A percentile compares a stretch with the other conserved stretches of the same genome.
Evolutionary conservation across 257 asterid species (phyloP).

Genomic region (Dorcoceras hygrometricum): DNA sequence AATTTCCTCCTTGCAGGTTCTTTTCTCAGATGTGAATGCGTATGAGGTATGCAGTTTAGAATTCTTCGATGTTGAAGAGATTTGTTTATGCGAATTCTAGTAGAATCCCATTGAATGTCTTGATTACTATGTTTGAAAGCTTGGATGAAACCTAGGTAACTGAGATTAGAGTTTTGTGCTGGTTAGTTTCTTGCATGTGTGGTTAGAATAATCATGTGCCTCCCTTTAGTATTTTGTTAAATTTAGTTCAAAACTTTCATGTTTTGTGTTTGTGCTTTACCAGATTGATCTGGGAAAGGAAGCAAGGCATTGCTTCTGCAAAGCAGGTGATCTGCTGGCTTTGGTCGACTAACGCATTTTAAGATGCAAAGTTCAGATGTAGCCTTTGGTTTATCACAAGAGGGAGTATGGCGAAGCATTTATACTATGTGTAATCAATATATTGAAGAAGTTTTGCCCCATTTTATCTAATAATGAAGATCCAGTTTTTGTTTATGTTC

Average conservation of each 20-base stretch:
- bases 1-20: conserved; percentile 55
- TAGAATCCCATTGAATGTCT: neutral
- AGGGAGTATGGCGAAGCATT: neutral
- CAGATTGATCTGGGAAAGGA: conserved; percentile 87
- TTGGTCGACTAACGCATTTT: conserved; percentile 37
- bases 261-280: neutral
- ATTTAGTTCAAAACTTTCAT: neutral
- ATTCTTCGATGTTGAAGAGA: neutral
- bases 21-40: conserved; percentile 81
- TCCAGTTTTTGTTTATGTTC: neutral
- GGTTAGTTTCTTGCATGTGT: neutral
- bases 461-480: neutral
- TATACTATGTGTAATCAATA: neutral
- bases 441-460: neutral
- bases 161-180: neutral
- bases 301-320: conserved; percentile 64
- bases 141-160: neutral
- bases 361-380: neutral
- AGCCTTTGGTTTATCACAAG: neutral
- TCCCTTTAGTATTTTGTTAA: neutral
- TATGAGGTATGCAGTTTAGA: conserved; percentile 55
- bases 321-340: conserved; percentile 52
- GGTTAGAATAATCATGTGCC: neutral
- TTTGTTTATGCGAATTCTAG: neutral
- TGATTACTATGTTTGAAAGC: neutral